Evolutionary conservation across 768 basidiomycete species (phyloP), one percentile per base, ranked within the genome.

Genomic region (Boletellus ananas): DNA sequence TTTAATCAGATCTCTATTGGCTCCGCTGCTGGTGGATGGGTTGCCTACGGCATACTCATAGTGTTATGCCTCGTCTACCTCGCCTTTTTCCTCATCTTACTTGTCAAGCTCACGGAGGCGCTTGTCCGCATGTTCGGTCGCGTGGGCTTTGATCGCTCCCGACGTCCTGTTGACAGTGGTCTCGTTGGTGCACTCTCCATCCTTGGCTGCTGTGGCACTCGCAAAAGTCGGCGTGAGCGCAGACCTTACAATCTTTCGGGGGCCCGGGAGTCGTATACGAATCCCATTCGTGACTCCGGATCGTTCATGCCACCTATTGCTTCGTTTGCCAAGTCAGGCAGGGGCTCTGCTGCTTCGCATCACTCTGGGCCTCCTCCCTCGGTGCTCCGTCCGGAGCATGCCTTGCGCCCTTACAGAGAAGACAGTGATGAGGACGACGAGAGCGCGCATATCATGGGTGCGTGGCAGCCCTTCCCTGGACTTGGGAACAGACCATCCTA

Each of bases 41-140:
- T 99, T 14, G 84, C 94, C 12, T 97, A 95, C 67, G 90, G 91
- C 58, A 85, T 98, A 51, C 76, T 98, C 51, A 74, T 94, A 59
- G 87, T 96, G 43, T 73, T 90, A 25, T 79, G 79, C 11, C 76
- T 97, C 50, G 84, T 91, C 40, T 92, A 94, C 65, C 74, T 92
- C 11, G 84, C 87, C n/a, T 82, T 95, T 58, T 62, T 81, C 42
- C 69, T 90, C 49, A 88, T 96, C 78, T 80, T 97, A 35, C 45
- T 87, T 34, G 81, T 87, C 70, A 99, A 99, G 72, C 57, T 95
- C 43, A 61, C 87, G 38, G 95, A 98, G 66, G 93, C 83, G 9
- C 43, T 81, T n/a, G 75, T 90, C 29, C 88, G 95, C 34, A 77
- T 94, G 23, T 62, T 84, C 48, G 87, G 87, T 14, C 74, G 79